Evolutionary conservation across 441 rosid genomes (phyloP).

Genomic region (Capsella rubella): DNA sequence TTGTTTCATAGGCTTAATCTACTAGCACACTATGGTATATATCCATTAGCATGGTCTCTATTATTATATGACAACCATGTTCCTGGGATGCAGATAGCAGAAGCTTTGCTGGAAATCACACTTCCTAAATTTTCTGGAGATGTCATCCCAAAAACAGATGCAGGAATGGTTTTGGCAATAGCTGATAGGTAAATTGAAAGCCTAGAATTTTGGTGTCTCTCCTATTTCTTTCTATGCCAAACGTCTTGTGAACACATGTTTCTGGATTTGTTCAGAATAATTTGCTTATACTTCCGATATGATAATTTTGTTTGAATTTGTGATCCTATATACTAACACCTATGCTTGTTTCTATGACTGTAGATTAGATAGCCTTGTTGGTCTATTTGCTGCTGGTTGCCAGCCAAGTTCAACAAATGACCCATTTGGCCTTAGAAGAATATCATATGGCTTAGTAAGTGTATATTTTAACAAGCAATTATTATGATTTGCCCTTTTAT

Average conservation of each 20-base stretch:
- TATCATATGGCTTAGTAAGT: constrained; percentile 95
- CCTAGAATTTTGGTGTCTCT: constrained; percentile 21
- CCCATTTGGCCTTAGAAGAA: constrained; percentile 94
- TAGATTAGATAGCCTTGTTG: constrained; percentile 96
- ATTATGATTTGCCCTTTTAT: constrained; percentile 20
- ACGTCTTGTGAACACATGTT: constrained; percentile 19
- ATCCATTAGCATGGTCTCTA: constrained; percentile 15
- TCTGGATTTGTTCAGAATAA: constrained; percentile 5
- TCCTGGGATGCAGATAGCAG: constrained; percentile 72
- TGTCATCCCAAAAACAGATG: constrained; percentile 80
- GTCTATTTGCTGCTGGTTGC: constrained; percentile 98
- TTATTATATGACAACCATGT: constrained; percentile 16
- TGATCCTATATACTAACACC: constrained; percentile 23
- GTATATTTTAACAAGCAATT: constrained; percentile 31
- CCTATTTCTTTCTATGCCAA: constrained; percentile 25
- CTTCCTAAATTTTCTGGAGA: constrained; percentile 98
- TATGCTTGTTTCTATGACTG: constrained; percentile 34
- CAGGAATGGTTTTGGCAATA: constrained; percentile 87
- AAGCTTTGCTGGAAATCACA: constrained; percentile 85
- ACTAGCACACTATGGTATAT: constrained; percentile 14
- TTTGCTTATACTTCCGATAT: constrained; percentile 19
- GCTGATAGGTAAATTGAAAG: constrained; percentile 76
- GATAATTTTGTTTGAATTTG: constrained; percentile 9
- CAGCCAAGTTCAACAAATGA: constrained; percentile 96
- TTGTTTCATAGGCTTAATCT: constrained; percentile 12